Base-by-base conservation (phyloP, 2,329 filamentous ascomycete genomes). In the Blastomyces parvus region DNA sequence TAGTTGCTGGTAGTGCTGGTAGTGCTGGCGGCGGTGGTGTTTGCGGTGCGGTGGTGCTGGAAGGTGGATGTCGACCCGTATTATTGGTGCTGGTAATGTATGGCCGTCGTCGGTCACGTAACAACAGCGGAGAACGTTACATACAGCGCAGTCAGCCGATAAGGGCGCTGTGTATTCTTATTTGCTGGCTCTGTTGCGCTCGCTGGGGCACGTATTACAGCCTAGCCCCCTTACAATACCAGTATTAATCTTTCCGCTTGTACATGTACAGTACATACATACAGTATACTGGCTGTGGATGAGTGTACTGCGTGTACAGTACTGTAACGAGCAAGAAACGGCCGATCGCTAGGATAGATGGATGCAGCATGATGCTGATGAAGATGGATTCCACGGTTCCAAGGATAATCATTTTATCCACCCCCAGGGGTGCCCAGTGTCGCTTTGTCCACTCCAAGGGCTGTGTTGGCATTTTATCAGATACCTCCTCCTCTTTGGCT, bases 101-200 rank as follows among this genome's bases (percentile, higher is more conserved):
- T 17, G 5, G 40, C 40, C 4, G 40, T 42, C 19, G 42, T n/a
- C n/a, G 53, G 53, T 33, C 52, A 55, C 53, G 19, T 57, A 57
- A 22, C 19, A 22, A 40, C 13, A 36, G 36, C 53, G 53, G 53
- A 40, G 33, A 40, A 40, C 33, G 53, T 57, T 57, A 57, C 53
- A 55, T 55, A 57, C 53, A 36, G 36, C 19, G 33, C 55, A 25
- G 33, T 57, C 55, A 57, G 55, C 55, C 55, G 55, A 57, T 57
- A n/a, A 38, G 53, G 33, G 27, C 13, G 36, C 36, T 36, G 55
- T 36, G 55, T 57, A 25, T 25, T 57, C n/a, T 40, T 55, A 55
- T 55, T 55, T 57, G 55, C 55, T 36, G 52, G 2, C 17, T 36
- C 11, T 36, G 52, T 14, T 22, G 36, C 9, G 30, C 19, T n/a